These are phyloP conservation scores for Suillus bovinus DNA, from an alignment of 768 basidiomycete species.

Conservation along the genomic window DNA sequence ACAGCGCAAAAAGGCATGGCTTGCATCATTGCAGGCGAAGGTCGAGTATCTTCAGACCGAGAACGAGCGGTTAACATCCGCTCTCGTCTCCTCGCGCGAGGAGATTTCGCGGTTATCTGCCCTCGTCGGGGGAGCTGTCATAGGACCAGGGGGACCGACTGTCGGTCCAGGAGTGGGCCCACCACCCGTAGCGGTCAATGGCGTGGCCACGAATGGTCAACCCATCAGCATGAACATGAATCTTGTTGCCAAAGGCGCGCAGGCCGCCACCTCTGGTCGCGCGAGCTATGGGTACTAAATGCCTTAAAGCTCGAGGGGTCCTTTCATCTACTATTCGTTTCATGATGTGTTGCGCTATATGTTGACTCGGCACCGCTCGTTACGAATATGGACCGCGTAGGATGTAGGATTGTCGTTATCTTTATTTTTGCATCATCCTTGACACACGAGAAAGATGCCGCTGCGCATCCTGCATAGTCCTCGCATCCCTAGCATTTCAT, in stretches of 20 bases:
- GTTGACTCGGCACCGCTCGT: background rate
- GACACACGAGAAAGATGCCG: slow-evolving; percentile 1
- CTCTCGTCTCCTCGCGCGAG: slow-evolving; percentile 85
- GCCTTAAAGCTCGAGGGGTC: slow-evolving; percentile 7
- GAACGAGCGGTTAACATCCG: slow-evolving; percentile 89
- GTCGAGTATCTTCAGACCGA: slow-evolving; percentile 92
- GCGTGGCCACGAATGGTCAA: slow-evolving; percentile 31
- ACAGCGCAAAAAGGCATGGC: slow-evolving; percentile 99
- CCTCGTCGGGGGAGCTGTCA: slow-evolving; percentile 65
- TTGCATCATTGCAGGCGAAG: slow-evolving; percentile 87
- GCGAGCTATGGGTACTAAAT: slow-evolving; percentile 44
- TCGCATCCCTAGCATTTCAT: slow-evolving; percentile 4
- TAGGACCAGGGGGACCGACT: slow-evolving; percentile 40
- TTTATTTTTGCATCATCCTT: background rate
- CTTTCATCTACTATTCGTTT: slow-evolving; percentile 10
- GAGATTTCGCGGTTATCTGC: slow-evolving; percentile 85
- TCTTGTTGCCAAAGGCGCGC: slow-evolving; percentile 38
- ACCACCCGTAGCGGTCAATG: slow-evolving; percentile 23
- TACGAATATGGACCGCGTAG: background rate
- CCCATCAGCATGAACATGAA: slow-evolving; percentile 46
- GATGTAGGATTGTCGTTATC: slow-evolving; percentile 3
- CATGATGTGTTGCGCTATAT: slow-evolving; percentile 16
- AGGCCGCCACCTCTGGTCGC: slow-evolving; percentile 31
- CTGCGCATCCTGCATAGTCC: background rate
- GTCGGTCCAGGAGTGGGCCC: slow-evolving; percentile 33